A percentile compares a stretch with the other conserved stretches of the same genome.
Conservation (phyloP, 1,284 basidiomycete species). For the Boletus semigastroideus region DNA sequence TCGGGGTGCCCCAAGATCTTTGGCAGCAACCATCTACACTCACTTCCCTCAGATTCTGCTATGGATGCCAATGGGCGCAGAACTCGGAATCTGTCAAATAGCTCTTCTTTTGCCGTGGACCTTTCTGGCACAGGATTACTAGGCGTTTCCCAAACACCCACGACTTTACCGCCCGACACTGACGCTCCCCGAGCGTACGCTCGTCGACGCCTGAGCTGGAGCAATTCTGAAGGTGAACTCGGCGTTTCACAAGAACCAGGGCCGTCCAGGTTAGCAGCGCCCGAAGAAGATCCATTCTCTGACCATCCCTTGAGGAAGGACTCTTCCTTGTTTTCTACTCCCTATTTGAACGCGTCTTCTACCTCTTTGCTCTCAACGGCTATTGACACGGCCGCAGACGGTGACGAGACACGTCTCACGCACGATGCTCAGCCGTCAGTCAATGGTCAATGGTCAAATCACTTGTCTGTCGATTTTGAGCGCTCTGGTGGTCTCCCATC, state of each 20-base stretch:
- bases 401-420: conserved; percentile 57
- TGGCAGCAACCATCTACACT: background rate
- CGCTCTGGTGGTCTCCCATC: conserved; percentile 37
- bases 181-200: conserved; percentile 33
- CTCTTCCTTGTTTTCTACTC: conserved; percentile 35
- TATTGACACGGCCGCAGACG: conserved; percentile 47
- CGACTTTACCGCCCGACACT: conserved; percentile 47
- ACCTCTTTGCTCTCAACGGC: conserved; percentile 50
- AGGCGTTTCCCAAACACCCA: conserved; percentile 44
- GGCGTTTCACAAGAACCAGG: conserved; percentile 30
- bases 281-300: conserved; percentile 47
- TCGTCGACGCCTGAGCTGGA: conserved; percentile 59
- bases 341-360: conserved; percentile 49
- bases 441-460: conserved; percentile 22
- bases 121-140: conserved; percentile 43
- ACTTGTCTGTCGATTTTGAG: conserved; percentile 41
- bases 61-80: conserved; percentile 18
- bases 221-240: conserved; percentile 42
- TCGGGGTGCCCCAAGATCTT: background rate
- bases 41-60: background rate
- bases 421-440: conserved; percentile 37
- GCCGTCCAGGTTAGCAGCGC: conserved; percentile 16
- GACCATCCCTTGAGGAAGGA: conserved; percentile 23
- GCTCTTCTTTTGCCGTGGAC: conserved; percentile 57
- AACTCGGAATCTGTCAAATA: conserved; percentile 15